Base-by-base conservation (phyloP, 2,329 filamentous ascomycete genomes). In the Nigrospora oryzae region DNA sequence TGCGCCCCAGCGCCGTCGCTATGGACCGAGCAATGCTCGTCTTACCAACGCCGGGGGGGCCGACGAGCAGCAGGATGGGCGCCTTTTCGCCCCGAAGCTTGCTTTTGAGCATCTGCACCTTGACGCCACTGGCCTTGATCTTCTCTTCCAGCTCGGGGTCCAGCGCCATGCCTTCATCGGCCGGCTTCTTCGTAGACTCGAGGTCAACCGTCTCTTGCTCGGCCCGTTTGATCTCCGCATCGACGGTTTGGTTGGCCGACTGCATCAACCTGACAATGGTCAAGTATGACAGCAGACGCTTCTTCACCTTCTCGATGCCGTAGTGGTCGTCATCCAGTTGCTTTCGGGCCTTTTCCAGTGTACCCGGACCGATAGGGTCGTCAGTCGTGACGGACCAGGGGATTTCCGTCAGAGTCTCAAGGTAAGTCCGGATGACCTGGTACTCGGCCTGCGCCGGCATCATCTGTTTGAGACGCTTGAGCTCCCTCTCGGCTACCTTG, bases 291-390 rank as follows among this genome's bases (percentile, higher is more conserved):
- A 98, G 75, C 17, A 98, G 67, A 37, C 93, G 79, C 75, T 95
- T 96, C 79, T 98, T 98, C 59, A 98, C 91, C 65, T 91, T 94
- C 49, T 97, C 89, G 13, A 98, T 71, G 0, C 93, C 93, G 55
- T 97, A 97, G 63, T 98, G 93, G 59, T 98, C 93, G 51, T 94
- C 84, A 57, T 98, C 89, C 6, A 98, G 77, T 63, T 97, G 93
- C 66, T 89, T 87, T 44, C 89, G 81, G 7, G 93, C 93, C 54
- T 77, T 78, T 47, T 77, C 74, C 46, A 97, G 64, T 0, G 90
- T 96, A 11, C 89, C 84, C 0, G 80, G 77, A 8, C 90, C 89
- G 3, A 98, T 77, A 31, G 89, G 82, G 58, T 97, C 91, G 49
- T 93, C 83, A 0, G 91, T 97, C 42, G 79, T 73, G 51, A 82